Evolutionary conservation across 306 rosid genomes (phyloP), one percentile per base, ranked within the genome.

Genomic region (Lathyrus oleraceus): DNA sequence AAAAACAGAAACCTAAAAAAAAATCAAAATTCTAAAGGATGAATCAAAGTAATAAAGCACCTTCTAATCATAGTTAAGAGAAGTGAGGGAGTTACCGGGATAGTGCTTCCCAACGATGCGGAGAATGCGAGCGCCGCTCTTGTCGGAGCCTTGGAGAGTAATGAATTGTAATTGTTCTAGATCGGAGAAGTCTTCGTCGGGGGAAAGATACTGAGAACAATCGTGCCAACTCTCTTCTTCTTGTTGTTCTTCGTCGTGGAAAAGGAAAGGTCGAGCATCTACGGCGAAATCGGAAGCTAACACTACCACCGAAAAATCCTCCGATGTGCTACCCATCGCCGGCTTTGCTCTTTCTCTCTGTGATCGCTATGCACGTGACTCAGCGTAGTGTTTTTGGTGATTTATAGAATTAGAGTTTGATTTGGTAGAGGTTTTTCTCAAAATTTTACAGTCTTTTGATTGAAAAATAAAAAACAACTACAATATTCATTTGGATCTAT

Each of bases 141-240:
- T 90, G 74, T 90, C 97, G 39, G 74, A 65, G 76, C 99, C 99
- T 65, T 94, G 88, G 25, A 83, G 76, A 32, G 82, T 66, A 13
- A 88, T 70, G 81, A 94, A 90, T 35, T 87, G 96, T 69, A 94
- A 67, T 14, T 56, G 76, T 16, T 94, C 96, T 74, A 94, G 99
- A 79, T 94, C 99, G 45, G 92, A 90, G 82, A 94, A 94, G 71
- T 94, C 99, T 67, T 94, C 99, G 51, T 94, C 92, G 43, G 95
- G 80, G 52, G 70, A 72, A 30, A 87, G 93, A 70, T 73, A 25
- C 61, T 88, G 97, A 28, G 95, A 70, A 65, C 98, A 94, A 8
- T 90, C 97, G 45, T 94, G 90, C 95, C 91, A 94, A 2, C 49
- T 85, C 9, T 94, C 98, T 27, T 78, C 82, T 36, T 83, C 86